phyloP scores from a whole-genome alignment of 2,329 filamentous ascomycete species.

The Fonsecaea multimorphosa region DNA sequence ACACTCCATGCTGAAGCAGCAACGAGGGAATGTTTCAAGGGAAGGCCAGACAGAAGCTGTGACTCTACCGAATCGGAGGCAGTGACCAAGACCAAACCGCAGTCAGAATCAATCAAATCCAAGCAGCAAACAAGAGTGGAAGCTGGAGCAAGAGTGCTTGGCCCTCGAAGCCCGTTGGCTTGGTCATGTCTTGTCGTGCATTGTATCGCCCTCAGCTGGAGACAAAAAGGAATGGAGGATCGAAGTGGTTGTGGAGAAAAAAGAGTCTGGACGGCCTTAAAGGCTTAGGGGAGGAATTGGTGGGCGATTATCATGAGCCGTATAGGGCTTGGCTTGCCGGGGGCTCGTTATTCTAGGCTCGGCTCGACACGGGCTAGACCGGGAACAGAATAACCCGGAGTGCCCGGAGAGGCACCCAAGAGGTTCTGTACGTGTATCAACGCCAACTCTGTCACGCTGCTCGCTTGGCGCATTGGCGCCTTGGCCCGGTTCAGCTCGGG shows the following conservation, averaged over 20 bases:
- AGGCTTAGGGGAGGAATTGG: neutral
- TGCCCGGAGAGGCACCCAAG: neutral
- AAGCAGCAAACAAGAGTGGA: constrained; percentile 2
- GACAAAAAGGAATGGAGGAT: constrained; percentile 1
- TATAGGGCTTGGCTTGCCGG: neutral
- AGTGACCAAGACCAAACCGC: neutral
- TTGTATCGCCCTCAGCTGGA: constrained; percentile 13
- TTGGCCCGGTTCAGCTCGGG: neutral
- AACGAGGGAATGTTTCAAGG: neutral
- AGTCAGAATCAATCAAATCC: constrained; percentile 2
- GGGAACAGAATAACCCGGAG: neutral
- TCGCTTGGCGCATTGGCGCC: neutral
- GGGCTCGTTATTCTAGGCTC: constrained; percentile 4
- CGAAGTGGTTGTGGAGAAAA: constrained; percentile 15
- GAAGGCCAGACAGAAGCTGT: neutral
- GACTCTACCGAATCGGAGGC: constrained; percentile 1
- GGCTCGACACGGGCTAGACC: neutral
- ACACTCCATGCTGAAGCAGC: constrained; percentile 1
- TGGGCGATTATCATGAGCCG: neutral
- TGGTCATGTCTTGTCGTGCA: constrained; percentile 8
- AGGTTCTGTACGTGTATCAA: constrained; percentile 2
- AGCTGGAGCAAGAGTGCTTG: constrained; percentile 20
- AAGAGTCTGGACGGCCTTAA: neutral
- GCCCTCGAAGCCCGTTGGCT: constrained; percentile 1
- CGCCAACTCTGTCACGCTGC: neutral